phyloP scores from a whole-genome alignment of 768 basidiomycete species.

The Pisolithus microcarpus region DNA sequence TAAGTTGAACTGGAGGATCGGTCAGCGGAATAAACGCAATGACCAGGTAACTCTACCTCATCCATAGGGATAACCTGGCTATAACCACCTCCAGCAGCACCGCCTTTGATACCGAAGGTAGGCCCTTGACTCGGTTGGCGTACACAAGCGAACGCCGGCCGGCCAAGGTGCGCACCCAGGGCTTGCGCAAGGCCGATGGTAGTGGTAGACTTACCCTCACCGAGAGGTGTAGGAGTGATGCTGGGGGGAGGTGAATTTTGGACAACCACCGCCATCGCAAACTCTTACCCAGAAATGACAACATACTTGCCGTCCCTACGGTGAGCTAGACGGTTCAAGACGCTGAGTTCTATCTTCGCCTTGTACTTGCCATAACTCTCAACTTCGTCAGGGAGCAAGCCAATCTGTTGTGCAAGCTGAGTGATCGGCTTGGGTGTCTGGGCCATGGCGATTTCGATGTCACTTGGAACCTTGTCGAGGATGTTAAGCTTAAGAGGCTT shows the following conservation, averaged over 20 bases:
- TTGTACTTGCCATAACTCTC: conserved; percentile 96
- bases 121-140: conserved; percentile 98
- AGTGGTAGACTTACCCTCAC: conserved; percentile 98
- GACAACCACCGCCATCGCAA: not conserved
- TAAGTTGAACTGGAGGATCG: conserved; percentile 69
- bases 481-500: conserved; percentile 75
- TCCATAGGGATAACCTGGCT: conserved; percentile 99
- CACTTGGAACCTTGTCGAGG: conserved; percentile 83
- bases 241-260: conserved; percentile 31
- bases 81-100: conserved; percentile 97
- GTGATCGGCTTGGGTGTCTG: conserved; percentile 88
- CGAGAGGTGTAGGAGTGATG: conserved; percentile 93
- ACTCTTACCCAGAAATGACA: conserved; percentile 76
- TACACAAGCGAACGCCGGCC: conserved; percentile 92
- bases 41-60: conserved; percentile 46
- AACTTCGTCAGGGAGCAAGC: conserved; percentile 76
- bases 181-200: conserved; percentile 97
- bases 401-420: conserved; percentile 82
- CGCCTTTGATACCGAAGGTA: conserved; percentile 98
- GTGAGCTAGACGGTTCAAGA: conserved; percentile 77
- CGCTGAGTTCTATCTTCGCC: conserved; percentile 89
- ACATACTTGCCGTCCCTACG: conserved; percentile 95
- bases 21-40: conserved; percentile 2
- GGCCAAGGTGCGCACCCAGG: conserved; percentile 87
- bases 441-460: conserved; percentile 93